Conservation (phyloP, 495 filamentous ascomycete species). For the Hypoxylon subgilvum region DNA sequence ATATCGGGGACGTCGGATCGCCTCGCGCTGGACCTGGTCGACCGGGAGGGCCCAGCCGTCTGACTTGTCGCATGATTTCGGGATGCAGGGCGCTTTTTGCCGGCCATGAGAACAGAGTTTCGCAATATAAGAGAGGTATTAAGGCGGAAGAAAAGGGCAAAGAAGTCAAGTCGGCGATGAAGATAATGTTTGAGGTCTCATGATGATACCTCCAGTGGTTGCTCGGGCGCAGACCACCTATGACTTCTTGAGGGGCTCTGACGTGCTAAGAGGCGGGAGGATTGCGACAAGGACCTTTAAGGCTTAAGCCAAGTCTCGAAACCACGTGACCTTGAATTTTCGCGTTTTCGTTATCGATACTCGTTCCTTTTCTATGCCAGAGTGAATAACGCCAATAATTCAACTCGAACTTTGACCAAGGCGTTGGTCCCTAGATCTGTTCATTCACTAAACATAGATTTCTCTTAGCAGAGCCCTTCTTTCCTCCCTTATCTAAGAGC, state of each 20-base stretch:
- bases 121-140: background rate
- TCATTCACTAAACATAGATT: too few species aligned
- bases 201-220: constrained; percentile 2
- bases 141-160: background rate
- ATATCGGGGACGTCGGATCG: constrained; percentile 55
- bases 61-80: constrained; percentile 22
- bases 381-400: background rate
- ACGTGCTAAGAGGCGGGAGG: background rate
- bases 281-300: background rate
- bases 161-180: constrained; percentile 2
- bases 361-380: background rate
- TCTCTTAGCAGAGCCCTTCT: too few species aligned
- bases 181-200: constrained; percentile 2
- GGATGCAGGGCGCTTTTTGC: constrained; percentile 35
- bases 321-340: constrained; percentile 35
- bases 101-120: constrained; percentile 25
- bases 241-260: constrained; percentile 27
- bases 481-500: too few species aligned
- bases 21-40: constrained; percentile 26
- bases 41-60: constrained; percentile 27
- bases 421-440: too few species aligned
- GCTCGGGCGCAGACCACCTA: constrained; percentile 4
- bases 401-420: background rate
- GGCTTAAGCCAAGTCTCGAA: constrained; percentile 28
- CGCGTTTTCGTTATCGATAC: constrained; percentile 1